These are phyloP conservation scores for Rhododendron ferrugineum DNA, from an alignment of 148 eudicot genomes.

Conservation along the genomic window DNA sequence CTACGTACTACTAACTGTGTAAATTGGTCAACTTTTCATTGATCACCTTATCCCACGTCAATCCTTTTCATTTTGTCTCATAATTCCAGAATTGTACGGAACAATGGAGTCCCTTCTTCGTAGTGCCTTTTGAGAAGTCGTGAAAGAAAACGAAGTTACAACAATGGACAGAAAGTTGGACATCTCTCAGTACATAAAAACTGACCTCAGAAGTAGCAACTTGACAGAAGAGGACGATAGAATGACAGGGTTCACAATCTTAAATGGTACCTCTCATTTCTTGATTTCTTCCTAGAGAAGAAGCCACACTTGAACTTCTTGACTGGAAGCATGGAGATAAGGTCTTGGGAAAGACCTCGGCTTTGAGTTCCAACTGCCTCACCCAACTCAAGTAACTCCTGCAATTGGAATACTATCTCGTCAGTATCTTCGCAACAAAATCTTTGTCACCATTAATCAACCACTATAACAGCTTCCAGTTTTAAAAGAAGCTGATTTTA, in stretches of 20 bases:
- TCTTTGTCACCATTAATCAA: background rate
- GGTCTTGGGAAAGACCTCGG: slow-evolving; percentile 83
- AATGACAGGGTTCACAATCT: background rate
- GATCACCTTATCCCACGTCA: background rate
- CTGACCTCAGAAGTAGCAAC: background rate
- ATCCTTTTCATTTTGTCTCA: background rate
- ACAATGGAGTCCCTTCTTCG: background rate
- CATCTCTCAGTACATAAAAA: background rate
- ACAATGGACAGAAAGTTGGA: background rate
- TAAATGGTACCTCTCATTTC: slow-evolving; percentile 57
- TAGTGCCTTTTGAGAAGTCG: background rate
- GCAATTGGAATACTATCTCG: slow-evolving; percentile 9
- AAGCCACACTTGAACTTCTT: slow-evolving; percentile 74
- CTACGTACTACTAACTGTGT: background rate
- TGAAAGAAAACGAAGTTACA: background rate
- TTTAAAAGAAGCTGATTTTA: background rate
- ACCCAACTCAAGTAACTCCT: slow-evolving; percentile 93
- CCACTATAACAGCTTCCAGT: background rate
- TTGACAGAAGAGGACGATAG: background rate
- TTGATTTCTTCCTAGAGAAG: slow-evolving; percentile 63
- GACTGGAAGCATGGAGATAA: slow-evolving; percentile 71
- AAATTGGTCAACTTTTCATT: background rate
- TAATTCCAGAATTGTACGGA: background rate
- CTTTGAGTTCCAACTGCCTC: slow-evolving; percentile 92
- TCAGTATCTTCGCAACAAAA: background rate